Conservation (phyloP, 176 grass and related monocot genomes). For the Carex myosuroides region DNA sequence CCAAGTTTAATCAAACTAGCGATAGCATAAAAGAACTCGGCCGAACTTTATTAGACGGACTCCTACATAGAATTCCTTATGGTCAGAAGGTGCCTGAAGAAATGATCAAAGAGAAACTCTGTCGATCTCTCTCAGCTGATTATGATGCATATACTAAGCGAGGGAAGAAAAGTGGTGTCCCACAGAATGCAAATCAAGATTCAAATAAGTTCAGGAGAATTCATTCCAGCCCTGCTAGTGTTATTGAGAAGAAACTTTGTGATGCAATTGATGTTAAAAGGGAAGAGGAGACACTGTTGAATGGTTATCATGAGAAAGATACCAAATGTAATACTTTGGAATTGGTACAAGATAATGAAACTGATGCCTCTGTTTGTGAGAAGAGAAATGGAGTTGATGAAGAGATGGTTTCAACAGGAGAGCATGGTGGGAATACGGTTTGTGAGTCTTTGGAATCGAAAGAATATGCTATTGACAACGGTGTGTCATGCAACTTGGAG, state of each 20-base stretch:
- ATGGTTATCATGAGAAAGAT: constrained; percentile 12
- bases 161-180: not conserved
- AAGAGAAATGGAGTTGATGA: not conserved
- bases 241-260: constrained; percentile 5
- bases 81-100: constrained; percentile 21
- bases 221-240: constrained; percentile 9
- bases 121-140: constrained; percentile 20
- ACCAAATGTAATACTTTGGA: not conserved
- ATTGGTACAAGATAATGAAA: not conserved
- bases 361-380: not conserved
- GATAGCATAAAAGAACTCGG: constrained; percentile 16
- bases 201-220: constrained; percentile 6
- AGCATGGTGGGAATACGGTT: not conserved
- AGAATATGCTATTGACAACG: not conserved
- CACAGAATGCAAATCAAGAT: not conserved
- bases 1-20: constrained; percentile 3
- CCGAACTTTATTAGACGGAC: constrained; percentile 16
- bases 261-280: not conserved
- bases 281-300: not conserved
- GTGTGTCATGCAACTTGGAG: not conserved
- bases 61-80: constrained; percentile 22
- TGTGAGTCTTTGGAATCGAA: not conserved
- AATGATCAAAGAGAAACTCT: constrained; percentile 23
- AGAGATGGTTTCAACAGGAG: constrained; percentile 1
- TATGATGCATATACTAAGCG: constrained; percentile 12